phyloP scores from a whole-genome alignment of 176 grass and related monocot genomes.

The Avena atlantica region DNA sequence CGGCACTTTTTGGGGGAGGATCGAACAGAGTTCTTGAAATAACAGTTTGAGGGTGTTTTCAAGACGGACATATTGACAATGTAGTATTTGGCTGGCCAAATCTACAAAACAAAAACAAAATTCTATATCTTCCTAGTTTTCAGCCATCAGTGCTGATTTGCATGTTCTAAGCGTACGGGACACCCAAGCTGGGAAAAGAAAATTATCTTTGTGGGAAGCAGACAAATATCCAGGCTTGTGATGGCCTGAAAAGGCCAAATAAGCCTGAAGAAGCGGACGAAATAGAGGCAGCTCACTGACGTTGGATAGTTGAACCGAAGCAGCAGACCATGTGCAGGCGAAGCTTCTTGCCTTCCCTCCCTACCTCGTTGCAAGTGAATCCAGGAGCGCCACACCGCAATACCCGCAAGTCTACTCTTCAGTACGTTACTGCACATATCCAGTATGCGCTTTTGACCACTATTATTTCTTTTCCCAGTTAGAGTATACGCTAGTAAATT shows the following conservation, averaged over 20 bases:
- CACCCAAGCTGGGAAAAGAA: conserved; percentile 15
- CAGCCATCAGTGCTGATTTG: background rate
- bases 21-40: background rate
- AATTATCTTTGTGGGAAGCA: background rate
- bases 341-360: conserved; percentile 7
- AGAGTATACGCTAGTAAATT: background rate
- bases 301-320: conserved; percentile 33
- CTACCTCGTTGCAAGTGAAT: background rate
- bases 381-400: background rate
- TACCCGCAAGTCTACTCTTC: background rate
- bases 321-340: conserved; percentile 30
- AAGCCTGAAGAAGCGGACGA: conserved; percentile 29
- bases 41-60: background rate
- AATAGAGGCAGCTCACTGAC: conserved; percentile 28
- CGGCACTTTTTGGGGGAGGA: too few relatives aligned
- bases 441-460: background rate
- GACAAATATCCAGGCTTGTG: conserved; percentile 8
- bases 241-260: conserved; percentile 23
- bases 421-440: background rate
- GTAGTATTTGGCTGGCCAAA: background rate
- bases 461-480: background rate
- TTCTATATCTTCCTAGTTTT: conserved; percentile 24
- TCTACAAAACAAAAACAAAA: background rate
- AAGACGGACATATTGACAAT: background rate
- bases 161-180: background rate